phyloP scores from a whole-genome alignment of 768 basidiomycete genomes.

The Boletus sp. region DNA sequence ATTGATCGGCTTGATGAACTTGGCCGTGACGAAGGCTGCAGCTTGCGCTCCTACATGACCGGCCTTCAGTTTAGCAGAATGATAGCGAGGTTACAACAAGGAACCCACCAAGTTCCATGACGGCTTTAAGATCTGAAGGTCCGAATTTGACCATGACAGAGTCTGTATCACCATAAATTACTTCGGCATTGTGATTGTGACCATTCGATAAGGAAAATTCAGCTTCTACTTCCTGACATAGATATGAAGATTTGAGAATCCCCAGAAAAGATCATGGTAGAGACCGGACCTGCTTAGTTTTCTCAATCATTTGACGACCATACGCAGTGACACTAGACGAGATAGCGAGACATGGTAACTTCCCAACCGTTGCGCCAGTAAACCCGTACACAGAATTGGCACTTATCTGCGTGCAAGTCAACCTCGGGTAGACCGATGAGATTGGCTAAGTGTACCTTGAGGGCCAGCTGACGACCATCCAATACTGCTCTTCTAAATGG shows the following conservation, averaged over 20 bases:
- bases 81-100: background rate
- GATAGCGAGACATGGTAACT: constrained; percentile 92
- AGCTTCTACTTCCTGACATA: constrained; percentile 73
- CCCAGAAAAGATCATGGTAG: background rate
- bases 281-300: constrained; percentile 73
- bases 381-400: constrained; percentile 99
- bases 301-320: constrained; percentile 98
- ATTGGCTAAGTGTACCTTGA: constrained; percentile 59
- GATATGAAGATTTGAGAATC: background rate
- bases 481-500: constrained; percentile 96
- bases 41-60: constrained; percentile 74
- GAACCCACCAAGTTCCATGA: constrained; percentile 83
- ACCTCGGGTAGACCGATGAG: background rate
- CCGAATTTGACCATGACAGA: constrained; percentile 99
- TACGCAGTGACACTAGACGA: constrained; percentile 95
- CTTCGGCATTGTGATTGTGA: constrained; percentile 80
- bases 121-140: constrained; percentile 75
- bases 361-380: constrained; percentile 96
- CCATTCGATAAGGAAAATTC: constrained; percentile 86
- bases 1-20: constrained; percentile 95
- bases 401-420: constrained; percentile 65
- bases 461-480: constrained; percentile 93
- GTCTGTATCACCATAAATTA: constrained; percentile 99
- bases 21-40: constrained; percentile 83
- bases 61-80: background rate